phyloP scores from a whole-genome alignment of 352 stramenopile species.

The Phytopythium delawarense region DNA sequence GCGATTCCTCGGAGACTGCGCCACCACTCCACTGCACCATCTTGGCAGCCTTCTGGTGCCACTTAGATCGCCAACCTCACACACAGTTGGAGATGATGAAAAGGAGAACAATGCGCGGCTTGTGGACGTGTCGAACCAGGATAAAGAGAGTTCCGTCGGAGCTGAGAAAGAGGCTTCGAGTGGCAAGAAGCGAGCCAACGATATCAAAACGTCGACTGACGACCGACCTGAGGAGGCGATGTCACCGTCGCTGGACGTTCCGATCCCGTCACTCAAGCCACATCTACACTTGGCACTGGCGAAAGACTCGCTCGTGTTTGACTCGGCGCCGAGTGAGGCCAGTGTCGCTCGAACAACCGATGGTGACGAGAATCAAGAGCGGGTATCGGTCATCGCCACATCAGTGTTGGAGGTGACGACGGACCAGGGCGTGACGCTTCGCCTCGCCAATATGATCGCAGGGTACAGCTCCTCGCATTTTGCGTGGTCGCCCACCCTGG shows the following conservation, averaged over 20 bases:
- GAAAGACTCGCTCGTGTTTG: constrained; percentile 26
- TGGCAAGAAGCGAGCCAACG: background rate
- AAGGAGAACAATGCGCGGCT: background rate
- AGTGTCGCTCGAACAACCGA: constrained; percentile 1
- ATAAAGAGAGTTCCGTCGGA: background rate
- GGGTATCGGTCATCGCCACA: background rate
- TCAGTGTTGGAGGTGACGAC: background rate
- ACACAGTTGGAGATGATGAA: background rate
- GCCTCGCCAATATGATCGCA: constrained; percentile 10
- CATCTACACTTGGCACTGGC: constrained; percentile 31
- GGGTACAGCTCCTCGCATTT: constrained; percentile 16
- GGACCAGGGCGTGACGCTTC: background rate
- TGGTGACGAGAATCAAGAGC: background rate
- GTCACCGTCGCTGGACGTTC: constrained; percentile 12
- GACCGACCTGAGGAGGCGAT: constrained; percentile 8
- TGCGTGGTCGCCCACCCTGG: constrained; percentile 28
- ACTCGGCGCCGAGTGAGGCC: background rate
- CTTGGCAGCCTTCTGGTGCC: background rate
- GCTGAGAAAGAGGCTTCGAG: background rate
- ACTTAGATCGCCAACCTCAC: background rate
- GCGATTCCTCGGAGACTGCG: constrained; percentile 44
- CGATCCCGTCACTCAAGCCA: constrained; percentile 21
- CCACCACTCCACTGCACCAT: background rate
- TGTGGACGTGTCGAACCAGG: background rate
- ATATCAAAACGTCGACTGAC: background rate